Base-by-base conservation (phyloP, 208 protist species). In the Leishmania amazonensis region DNA sequence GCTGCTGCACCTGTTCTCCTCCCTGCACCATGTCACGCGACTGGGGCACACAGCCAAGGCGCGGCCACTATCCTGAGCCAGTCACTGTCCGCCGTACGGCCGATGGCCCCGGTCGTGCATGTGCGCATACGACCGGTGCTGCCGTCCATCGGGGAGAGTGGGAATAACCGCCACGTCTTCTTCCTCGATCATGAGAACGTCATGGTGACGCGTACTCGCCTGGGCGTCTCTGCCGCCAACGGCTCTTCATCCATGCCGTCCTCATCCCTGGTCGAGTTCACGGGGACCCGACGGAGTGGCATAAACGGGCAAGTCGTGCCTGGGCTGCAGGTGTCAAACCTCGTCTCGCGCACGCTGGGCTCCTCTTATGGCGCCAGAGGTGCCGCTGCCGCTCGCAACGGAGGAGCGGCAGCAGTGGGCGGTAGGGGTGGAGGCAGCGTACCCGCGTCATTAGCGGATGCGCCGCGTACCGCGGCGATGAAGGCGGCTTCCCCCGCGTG, bases 141-240 rank as follows among this genome's bases (percentile, higher is more conserved):
- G 62, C 80, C 88, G 1, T 87, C 87, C 77, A 77, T 97, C 21
- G 89, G 89, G 38, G 94, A 97, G 84, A 80, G 76, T 19, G 84
- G 81, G 45, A 86, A 96, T 19, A 76, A 84, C 73, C 87, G 93
- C 1, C 80, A 86, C 49, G 93, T 96, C 67, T 97, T 88, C 88
- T 91, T 89, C 57, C 84, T 97, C 19, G 91, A 97, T 70, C 88
- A 95, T 60, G 85, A 96, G 81, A 96, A 96, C 71, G 76, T 97
- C 45, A 85, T 97, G 75, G 91, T 97, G 70, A 73, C 65, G 3
- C 53, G 74, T 19, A 70, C 67, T 11, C 68, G 68, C 35, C 40
- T 49, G 21, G 72, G 49, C 24, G 54, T 21, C 35, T 42, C 40
- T 31, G 28, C 38, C 57, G 19, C 75, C 35, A 47, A 49, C 8